Evolutionary conservation across 2,329 filamentous ascomycete species (phyloP).

Genomic region (Nemania diffusa): DNA sequence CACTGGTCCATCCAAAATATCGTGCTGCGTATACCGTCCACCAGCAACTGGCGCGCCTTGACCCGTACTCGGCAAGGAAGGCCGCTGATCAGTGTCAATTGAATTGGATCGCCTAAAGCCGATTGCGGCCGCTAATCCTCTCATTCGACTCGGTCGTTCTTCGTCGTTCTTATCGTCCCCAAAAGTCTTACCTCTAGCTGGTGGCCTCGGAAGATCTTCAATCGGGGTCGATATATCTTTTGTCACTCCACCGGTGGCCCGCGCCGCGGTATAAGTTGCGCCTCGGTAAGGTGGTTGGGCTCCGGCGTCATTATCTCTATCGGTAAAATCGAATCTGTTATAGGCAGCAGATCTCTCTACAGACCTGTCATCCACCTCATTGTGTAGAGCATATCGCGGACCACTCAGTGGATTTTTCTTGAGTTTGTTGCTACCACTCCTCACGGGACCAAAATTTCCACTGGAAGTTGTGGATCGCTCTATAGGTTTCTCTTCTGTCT

Average conservation of each 20-base stretch:
- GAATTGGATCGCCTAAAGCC: constrained; percentile 43
- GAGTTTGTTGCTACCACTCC: constrained; percentile 68
- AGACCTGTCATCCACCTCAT: constrained; percentile 56
- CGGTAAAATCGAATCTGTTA: constrained; percentile 35
- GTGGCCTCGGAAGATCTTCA: constrained; percentile 41
- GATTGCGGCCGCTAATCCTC: constrained; percentile 40
- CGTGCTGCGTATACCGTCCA: constrained; percentile 32
- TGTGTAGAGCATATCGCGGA: constrained; percentile 56
- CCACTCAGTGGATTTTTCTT: constrained; percentile 68
- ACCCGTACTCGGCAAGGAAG: constrained; percentile 28
- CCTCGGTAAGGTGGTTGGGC: constrained; percentile 3
- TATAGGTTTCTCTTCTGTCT: constrained; percentile 54
- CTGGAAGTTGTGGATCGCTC: constrained; percentile 47
- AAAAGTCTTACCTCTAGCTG: constrained; percentile 41
- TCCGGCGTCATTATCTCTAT: constrained; percentile 24
- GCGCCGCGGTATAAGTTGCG: constrained; percentile 16
- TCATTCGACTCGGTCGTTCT: constrained; percentile 40
- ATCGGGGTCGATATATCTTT: constrained; percentile 31
- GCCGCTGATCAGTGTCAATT: constrained; percentile 34
- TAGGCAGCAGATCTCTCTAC: constrained; percentile 50
- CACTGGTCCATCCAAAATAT: constrained; percentile 25
- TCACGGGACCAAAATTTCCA: constrained; percentile 44
- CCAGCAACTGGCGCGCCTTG: constrained; percentile 34
- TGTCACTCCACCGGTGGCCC: constrained; percentile 25
- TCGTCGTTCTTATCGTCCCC: constrained; percentile 39